Base-by-base conservation (phyloP, 768 basidiomycete genomes). In the Clavulina sp. region DNA sequence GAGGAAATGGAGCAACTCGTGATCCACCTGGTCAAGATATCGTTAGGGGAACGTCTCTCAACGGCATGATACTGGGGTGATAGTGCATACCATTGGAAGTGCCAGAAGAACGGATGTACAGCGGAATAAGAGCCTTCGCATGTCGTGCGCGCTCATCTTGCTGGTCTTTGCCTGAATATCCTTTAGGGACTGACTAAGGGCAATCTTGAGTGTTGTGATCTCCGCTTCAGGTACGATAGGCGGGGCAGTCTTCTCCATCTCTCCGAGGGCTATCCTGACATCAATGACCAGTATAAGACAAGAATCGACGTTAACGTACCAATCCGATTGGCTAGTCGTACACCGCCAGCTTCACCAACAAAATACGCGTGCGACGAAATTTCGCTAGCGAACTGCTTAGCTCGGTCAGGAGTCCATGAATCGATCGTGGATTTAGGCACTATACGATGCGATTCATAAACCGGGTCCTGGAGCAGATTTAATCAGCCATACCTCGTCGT, bases 321-420 rank as follows among this genome's bases (percentile, higher is more conserved):
- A 63, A 75, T 70, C 53, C 74, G 69, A 41, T 76, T 75, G 5
- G 83, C 80, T 23, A 89, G 65, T 6, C 80, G 73, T 46, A 87
- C 71, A 31, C 89, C 89, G 32, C 81, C 83, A 4, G 78, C 78
- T 64, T 96, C 89, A 26, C 91, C 91, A 21, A 76, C 72, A 60
- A 79, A 96, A 62, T 88, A 89, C n/a, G 80, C 80, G 61, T 93
- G 93, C 36, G 83, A 81, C 0, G 88, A 82, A 52, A 95, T 76
- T 60, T 96, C 86, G 56, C 81, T 84, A 0, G 84, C 73, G 40
- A 97, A 71, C 1, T 75, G 70, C 62, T 85, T 86, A 5, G 92
- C 76, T 21, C 79, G 77, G 62, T 99, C 93, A 3, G 80, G 74
- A 56, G 79, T 78, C 74, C 80, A 80, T 9, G 55, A 54, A 21